Percentiles rank a stretch among this genome's conserved stretches.
phyloP scores from a whole-genome alignment of 1,284 basidiomycete species.

The Ganoderma leucocontextum region DNA sequence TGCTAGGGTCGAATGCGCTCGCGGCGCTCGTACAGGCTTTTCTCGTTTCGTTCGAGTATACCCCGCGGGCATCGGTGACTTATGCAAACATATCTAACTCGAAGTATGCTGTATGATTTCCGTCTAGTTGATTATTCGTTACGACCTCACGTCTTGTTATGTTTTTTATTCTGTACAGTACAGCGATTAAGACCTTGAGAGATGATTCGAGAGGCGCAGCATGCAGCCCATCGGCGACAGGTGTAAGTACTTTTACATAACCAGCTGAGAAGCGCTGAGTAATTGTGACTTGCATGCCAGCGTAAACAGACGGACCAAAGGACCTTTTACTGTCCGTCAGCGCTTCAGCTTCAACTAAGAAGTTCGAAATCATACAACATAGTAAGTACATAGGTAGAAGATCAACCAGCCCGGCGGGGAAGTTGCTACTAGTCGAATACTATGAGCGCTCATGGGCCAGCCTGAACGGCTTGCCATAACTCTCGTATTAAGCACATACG shows the following conservation, averaged over 20 bases:
- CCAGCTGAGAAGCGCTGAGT: too few species aligned
- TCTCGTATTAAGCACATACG: too few species aligned
- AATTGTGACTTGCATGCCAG: too few species aligned
- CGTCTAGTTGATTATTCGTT: slow-evolving; percentile 21
- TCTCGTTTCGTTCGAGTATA: neutral
- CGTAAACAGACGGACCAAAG: too few species aligned
- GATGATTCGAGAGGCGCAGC: neutral
- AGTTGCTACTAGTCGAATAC: too few species aligned
- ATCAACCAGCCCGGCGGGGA: too few species aligned
- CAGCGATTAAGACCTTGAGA: neutral
- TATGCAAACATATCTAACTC: slow-evolving; percentile 31
- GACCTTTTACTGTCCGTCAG: too few species aligned
- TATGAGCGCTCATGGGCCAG: too few species aligned
- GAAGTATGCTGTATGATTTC: slow-evolving; percentile 18
- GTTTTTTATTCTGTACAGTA: slow-evolving; percentile 16
- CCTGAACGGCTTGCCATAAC: too few species aligned
- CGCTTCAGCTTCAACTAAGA: too few species aligned
- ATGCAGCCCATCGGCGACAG: neutral
- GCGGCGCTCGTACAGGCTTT: neutral
- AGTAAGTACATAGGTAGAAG: too few species aligned
- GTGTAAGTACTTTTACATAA: neutral
- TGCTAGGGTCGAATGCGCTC: neutral
- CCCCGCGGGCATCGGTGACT: slow-evolving; percentile 15
- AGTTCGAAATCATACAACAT: too few species aligned
- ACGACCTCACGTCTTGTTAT: slow-evolving; percentile 21